Conservation (phyloP, 495 filamentous ascomycete species). For the Antarctomyces pellizariae region DNA sequence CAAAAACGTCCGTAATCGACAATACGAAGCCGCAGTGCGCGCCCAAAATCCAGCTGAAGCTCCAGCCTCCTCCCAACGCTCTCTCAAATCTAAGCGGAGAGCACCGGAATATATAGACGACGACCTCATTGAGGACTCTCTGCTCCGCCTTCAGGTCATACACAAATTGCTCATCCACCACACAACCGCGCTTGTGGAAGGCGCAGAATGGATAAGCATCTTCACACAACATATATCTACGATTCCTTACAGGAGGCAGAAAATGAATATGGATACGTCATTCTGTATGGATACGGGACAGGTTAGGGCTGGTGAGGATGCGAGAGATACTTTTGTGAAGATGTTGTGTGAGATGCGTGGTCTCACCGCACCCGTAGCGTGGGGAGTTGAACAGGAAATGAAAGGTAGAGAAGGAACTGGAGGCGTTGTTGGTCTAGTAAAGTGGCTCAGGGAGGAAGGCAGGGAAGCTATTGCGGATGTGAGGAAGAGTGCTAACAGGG, state of each 20-base stretch:
- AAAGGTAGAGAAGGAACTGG: constrained; percentile 24
- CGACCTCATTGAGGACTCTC: constrained; percentile 47
- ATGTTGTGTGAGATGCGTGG: constrained; percentile 62
- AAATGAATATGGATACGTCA: constrained; percentile 22
- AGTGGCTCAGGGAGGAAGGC: constrained; percentile 33
- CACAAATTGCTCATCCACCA: constrained; percentile 52
- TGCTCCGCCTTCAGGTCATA: constrained; percentile 45
- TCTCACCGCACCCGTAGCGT: constrained; percentile 49
- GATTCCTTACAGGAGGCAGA: constrained; percentile 38
- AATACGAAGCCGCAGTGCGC: constrained; percentile 40
- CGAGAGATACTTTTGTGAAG: constrained; percentile 43
- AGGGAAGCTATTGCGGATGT: constrained; percentile 35
- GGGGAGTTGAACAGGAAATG: constrained; percentile 44
- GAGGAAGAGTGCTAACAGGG: constrained; percentile 40
- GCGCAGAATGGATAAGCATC: constrained; percentile 51
- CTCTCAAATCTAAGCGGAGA: constrained; percentile 19
- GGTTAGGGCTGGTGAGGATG: constrained; percentile 46
- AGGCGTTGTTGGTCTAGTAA: too few species aligned
- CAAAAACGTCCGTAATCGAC: constrained; percentile 37
- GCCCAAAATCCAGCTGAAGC: constrained; percentile 21
- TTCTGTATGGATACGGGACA: constrained; percentile 77
- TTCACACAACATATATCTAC: constrained; percentile 69
- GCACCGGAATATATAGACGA: constrained; percentile 36
- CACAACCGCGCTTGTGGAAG: constrained; percentile 33
- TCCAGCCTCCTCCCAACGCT: constrained; percentile 6